These are phyloP conservation scores for Zygoascus tannicola DNA, from an alignment of 805 yeast genomes.

Conservation along the genomic window DNA sequence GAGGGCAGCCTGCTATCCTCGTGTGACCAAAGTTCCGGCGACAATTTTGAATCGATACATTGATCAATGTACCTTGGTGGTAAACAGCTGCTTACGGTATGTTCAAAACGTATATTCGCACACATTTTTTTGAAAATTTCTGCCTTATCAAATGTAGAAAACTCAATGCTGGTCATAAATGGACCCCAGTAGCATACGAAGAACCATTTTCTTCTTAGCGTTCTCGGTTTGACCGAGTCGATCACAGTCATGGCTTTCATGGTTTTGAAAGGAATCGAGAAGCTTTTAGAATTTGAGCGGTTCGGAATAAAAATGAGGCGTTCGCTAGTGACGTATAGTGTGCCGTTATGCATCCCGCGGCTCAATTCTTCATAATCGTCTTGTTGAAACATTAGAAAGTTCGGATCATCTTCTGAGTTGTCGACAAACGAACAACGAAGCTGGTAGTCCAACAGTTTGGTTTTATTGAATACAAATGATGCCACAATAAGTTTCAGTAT, in stretches of 20 bases:
- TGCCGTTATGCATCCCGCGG: conserved; percentile 12
- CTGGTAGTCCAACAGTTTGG: not conserved
- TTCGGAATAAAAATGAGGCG: conserved; percentile 20
- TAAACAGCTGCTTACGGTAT: conserved; percentile 23
- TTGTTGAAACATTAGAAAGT: conserved; percentile 4
- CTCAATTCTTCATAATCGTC: conserved; percentile 12
- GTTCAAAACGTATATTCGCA: conserved; percentile 26
- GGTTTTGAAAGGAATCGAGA: conserved; percentile 12
- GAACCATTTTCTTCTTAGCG: conserved; percentile 8
- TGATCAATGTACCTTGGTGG: conserved; percentile 22
- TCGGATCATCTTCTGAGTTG: not conserved
- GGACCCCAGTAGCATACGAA: conserved; percentile 17
- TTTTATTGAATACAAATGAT: not conserved
- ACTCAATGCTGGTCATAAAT: conserved; percentile 22
- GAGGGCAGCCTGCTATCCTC: conserved; percentile 18
- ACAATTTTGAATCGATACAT: not conserved
- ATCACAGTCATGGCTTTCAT: conserved; percentile 17
- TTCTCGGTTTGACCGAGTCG: conserved; percentile 4
- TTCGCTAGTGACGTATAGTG: conserved; percentile 20
- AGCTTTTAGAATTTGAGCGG: conserved; percentile 10
- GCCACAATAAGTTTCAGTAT: not conserved
- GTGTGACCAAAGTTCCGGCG: conserved; percentile 10
- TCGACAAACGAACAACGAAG: not conserved
- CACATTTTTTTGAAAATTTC: conserved; percentile 21
- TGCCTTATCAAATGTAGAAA: conserved; percentile 19